Base-by-base conservation (phyloP, 345 rosid genomes). In the Cochlearia excelsa region DNA sequence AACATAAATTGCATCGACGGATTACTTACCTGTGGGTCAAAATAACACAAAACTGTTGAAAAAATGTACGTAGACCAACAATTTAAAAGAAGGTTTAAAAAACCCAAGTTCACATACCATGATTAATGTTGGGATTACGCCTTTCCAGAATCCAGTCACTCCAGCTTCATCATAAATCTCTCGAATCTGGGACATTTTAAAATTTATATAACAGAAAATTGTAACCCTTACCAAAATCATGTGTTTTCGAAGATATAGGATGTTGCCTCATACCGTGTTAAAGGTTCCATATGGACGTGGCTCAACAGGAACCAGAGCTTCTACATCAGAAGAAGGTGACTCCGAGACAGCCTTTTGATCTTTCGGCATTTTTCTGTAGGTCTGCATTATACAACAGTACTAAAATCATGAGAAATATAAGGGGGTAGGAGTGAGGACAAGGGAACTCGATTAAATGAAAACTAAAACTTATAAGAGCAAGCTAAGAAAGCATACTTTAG, bases 1-100 rank as follows among this genome's bases (percentile, higher is more conserved):
- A 93, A 72, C 99, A 90, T 93, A 68, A 93, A 93, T 74, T 93
- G 99, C 48, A 93, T 81, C 7, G 99, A 82, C 33, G 97, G 99
- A 81, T 93, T 93, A 79, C 99, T 87, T 4, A 93, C 99, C 99
- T 93, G 74, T 29, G 35, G 46, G 53, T 40, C 23, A 65, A 62
- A 7, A 62, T 7, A 66, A 50, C 6, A 61, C 38, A 26, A 4
- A 30, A 51, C 2, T 1, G 9, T 33, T 6, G 2, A 28, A 16
- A 42, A 56, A 27, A 43, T 35, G 65, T 63, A 39, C 54, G 50
- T 27, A 47, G 42, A 45, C 30, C 71, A 74, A 47, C 30, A 1
- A 50, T n/a, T 52, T n/a, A 46, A 63, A 27, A 71, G 75, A 59
- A 48, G 70, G 69, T 66, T 71, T 38, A 48, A 27, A 27, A 46